These are phyloP conservation scores for Graphiopsis chlorocephala DNA, from an alignment of 2,329 filamentous ascomycete species.

Conservation along the genomic window DNA sequence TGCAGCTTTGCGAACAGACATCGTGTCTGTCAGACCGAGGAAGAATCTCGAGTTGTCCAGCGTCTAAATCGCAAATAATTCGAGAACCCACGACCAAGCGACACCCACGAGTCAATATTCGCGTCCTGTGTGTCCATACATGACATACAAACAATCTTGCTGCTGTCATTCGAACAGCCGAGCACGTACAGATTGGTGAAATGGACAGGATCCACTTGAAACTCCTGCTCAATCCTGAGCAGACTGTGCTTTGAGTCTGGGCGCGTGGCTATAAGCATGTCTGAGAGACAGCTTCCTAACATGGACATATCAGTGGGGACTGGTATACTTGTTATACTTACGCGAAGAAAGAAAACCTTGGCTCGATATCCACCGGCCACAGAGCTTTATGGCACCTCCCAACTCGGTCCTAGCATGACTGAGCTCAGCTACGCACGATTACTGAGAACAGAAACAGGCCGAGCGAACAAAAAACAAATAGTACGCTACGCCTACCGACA, in stretches of 20 bases:
- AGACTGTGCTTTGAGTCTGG: not conserved
- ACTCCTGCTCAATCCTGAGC: not conserved
- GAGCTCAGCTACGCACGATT: not conserved
- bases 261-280: not conserved
- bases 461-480: not conserved
- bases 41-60: too few species aligned
- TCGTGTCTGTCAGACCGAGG: too few species aligned
- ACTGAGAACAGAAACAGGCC: not conserved
- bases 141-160: not conserved
- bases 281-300: not conserved
- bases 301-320: not conserved
- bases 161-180: not conserved
- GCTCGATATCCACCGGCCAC: not conserved
- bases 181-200: not conserved
- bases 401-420: not conserved
- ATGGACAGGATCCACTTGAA: not conserved
- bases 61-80: too few species aligned
- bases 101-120: not conserved
- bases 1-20: too few species aligned
- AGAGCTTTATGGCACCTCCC: not conserved
- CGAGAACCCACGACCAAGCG: too few species aligned
- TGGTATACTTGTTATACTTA: not conserved
- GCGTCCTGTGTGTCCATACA: not conserved
- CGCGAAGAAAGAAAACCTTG: not conserved
- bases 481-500: not conserved